Evolutionary conservation across 2,329 filamentous ascomycete genomes (phyloP).

Genomic region (Exserohilum turcica): DNA sequence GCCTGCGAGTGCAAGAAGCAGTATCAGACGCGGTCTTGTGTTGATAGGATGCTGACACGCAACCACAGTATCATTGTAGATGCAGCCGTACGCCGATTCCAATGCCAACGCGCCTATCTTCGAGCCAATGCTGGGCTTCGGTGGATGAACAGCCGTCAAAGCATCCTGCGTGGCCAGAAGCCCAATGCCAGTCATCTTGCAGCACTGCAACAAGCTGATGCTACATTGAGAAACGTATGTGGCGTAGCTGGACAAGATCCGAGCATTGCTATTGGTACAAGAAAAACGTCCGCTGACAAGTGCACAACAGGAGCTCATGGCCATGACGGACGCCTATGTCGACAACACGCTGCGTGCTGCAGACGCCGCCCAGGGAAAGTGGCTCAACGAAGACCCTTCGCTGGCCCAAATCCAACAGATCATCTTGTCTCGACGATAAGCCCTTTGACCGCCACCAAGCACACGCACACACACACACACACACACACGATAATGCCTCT

Average conservation of each 20-base stretch:
- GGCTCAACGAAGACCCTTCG: slow-evolving; percentile 65
- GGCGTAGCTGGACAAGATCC: background rate
- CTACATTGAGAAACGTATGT: slow-evolving; percentile 56
- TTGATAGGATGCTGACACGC: slow-evolving; percentile 25
- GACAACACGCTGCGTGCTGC: slow-evolving; percentile 60
- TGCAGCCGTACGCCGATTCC: slow-evolving; percentile 64
- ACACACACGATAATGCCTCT: background rate
- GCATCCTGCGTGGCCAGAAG: slow-evolving; percentile 57
- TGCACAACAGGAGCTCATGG: slow-evolving; percentile 58
- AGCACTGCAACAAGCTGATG: slow-evolving; percentile 56
- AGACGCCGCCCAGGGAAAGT: slow-evolving; percentile 63
- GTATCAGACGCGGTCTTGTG: background rate
- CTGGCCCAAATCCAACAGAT: slow-evolving; percentile 56
- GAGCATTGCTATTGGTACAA: background rate
- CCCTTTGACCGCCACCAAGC: background rate
- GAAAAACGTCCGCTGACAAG: background rate
- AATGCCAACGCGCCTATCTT: slow-evolving; percentile 65
- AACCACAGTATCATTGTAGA: slow-evolving; percentile 62
- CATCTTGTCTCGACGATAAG: slow-evolving; percentile 39
- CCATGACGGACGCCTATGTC: slow-evolving; percentile 63
- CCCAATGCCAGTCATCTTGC: slow-evolving; percentile 54
- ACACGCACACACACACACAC: too few species aligned
- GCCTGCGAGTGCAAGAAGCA: background rate
- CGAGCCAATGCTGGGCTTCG: slow-evolving; percentile 62
- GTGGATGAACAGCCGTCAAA: slow-evolving; percentile 62